Base-by-base conservation (phyloP, 352 stramenopile species). In the Phytophthora rubi region DNA sequence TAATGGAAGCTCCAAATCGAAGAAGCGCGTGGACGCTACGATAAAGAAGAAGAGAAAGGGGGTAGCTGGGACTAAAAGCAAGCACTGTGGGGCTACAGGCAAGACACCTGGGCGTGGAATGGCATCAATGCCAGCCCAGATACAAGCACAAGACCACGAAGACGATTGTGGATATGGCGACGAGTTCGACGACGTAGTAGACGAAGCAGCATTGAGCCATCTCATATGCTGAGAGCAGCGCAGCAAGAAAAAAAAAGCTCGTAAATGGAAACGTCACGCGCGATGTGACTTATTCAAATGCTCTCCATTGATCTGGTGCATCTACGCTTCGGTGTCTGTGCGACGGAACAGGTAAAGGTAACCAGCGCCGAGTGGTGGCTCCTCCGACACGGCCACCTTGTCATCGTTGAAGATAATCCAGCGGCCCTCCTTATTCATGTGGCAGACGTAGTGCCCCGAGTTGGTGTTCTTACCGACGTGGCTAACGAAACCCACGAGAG, bases 321-420 rank as follows among this genome's bases (percentile, higher is more conserved):
- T 68, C 48, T 80, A 77, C 21, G 53, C 52, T 53, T 70, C 39
- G 7, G 76, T 58, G 42, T 95, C 84, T 21, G 69, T 80, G 26
- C 85, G 83, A 62, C 83, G 86, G 66, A 94, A 99, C 23, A 99
- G 76, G 82, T 99, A 99, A 35, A 99, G 81, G 77, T 99, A 99
- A 21, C 96, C 97, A 71, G 97, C 88, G n/a, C 89, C 84, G 57
- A 98, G 85, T 7, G 97, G 97, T 21, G 97, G 95, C 59, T 96
- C 85, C 63, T 98, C 86, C 5, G 95, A 99, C 3, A 98, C 65
- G 26, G 96, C 97, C 15, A 99, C 96, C 79, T 99, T 99, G 77
- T 99, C 94, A 71, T 99, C 98, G 78, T 99, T 99, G 76, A 99
- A 99, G 70, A 99, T 99, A 49, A 99, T 83, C 97, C 98, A 99